Conservation (phyloP, 1,284 basidiomycete genomes). For the Rhodotorula glutinis region DNA sequence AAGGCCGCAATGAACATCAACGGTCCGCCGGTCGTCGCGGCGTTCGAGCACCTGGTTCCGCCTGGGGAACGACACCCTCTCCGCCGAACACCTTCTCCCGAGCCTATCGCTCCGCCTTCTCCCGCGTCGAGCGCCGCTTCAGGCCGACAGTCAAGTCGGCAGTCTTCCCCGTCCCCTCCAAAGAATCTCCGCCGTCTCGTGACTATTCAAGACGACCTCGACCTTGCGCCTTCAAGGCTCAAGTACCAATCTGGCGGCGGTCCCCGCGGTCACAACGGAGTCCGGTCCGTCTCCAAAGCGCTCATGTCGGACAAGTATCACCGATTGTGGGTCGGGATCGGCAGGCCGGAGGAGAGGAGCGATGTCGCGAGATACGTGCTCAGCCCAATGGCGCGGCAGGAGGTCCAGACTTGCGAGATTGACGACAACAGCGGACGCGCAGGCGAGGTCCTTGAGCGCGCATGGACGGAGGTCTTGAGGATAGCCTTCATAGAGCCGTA, state of each 20-base stretch:
- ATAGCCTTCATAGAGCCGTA: constrained; percentile 20
- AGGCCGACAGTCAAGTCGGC: neutral
- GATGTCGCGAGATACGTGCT: constrained; percentile 30
- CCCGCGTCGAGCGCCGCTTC: neutral
- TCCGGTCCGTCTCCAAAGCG: constrained; percentile 18
- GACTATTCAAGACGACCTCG: constrained; percentile 32
- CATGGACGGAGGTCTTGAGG: constrained; percentile 24
- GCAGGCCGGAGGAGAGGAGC: constrained; percentile 21
- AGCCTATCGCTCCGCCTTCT: neutral
- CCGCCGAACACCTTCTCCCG: neutral
- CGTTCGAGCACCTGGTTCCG: constrained; percentile 7
- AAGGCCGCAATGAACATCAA: constrained; percentile 33
- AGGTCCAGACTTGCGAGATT: constrained; percentile 15
- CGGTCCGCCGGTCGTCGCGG: constrained; percentile 9
- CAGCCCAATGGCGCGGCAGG: constrained; percentile 16
- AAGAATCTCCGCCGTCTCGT: constrained; percentile 25
- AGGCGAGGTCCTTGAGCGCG: constrained; percentile 16
- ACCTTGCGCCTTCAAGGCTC: constrained; percentile 6
- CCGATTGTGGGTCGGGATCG: constrained; percentile 34
- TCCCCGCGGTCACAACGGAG: constrained; percentile 23
- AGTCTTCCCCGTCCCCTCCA: neutral
- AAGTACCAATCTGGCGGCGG: constrained; percentile 27
- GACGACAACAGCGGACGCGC: constrained; percentile 9
- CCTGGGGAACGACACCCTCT: neutral
- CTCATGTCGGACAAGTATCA: constrained; percentile 14